Evolutionary conservation across 2,329 filamentous ascomycete genomes (phyloP).

Genomic region (Diplodia corticola): DNA sequence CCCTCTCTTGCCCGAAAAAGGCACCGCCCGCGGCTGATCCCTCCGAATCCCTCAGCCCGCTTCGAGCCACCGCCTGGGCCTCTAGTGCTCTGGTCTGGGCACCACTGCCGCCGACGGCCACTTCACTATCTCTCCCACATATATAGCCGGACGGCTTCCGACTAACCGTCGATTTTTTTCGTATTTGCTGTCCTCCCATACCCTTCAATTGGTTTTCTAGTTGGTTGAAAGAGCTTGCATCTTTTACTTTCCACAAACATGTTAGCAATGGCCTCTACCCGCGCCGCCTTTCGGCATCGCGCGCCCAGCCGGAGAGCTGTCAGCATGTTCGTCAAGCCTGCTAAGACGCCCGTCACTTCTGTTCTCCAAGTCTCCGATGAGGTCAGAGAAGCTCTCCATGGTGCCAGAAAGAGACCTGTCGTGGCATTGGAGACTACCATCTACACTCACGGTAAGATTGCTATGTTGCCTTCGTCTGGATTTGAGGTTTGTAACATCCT

Average conservation of each 20-base stretch:
- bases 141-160: background rate
- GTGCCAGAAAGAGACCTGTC: conserved; percentile 66
- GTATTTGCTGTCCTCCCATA: background rate
- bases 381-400: conserved; percentile 72
- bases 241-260: background rate
- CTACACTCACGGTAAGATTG: conserved; percentile 77
- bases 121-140: conserved; percentile 23
- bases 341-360: conserved; percentile 41
- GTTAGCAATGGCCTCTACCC: conserved; percentile 21
- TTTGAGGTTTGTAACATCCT: background rate
- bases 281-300: background rate
- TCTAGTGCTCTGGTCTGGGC: background rate
- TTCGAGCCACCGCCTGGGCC: background rate
- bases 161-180: background rate
- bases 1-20: conserved; percentile 25
- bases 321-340: background rate
- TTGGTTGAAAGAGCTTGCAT: background rate
- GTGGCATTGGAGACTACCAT: conserved; percentile 95
- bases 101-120: background rate
- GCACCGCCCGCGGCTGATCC: conserved; percentile 5
- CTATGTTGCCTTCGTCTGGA: background rate
- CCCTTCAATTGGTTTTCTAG: background rate
- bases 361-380: conserved; percentile 78
- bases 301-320: conserved; percentile 8
- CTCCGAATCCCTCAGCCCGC: too few species aligned